phyloP scores from a whole-genome alignment of 768 basidiomycete species.

The Podaxis sp. region DNA sequence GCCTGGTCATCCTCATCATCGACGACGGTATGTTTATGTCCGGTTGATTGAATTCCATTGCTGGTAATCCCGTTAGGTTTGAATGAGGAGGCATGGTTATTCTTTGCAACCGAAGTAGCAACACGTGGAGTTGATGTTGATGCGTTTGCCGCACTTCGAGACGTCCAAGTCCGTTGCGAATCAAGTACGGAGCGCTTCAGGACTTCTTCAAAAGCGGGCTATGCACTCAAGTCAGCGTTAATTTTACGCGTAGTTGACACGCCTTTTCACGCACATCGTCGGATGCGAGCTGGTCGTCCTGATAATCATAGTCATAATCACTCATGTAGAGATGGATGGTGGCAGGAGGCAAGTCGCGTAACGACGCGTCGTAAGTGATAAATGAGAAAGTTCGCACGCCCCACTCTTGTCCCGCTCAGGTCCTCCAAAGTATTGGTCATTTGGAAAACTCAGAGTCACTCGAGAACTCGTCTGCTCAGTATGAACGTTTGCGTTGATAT shows the following conservation, averaged over 20 bases:
- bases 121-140: not conserved
- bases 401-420: not conserved
- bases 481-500: not conserved
- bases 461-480: not conserved
- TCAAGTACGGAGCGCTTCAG: constrained; percentile 3
- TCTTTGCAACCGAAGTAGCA: not conserved
- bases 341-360: not conserved
- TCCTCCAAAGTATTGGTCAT: too few relatives aligned
- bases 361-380: constrained; percentile 2
- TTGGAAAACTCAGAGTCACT: not conserved
- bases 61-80: not conserved
- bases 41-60: not conserved
- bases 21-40: not conserved
- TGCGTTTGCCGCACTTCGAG: not conserved
- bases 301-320: constrained; percentile 5
- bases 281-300: constrained; percentile 5
- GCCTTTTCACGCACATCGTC: constrained; percentile 6
- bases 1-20: not conserved
- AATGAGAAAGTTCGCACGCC: constrained; percentile 10
- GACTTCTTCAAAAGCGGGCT: constrained; percentile 6
- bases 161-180: not conserved
- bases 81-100: not conserved
- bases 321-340: constrained; percentile 2
- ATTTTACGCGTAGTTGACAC: not conserved
- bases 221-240: not conserved